phyloP scores from a whole-genome alignment of 2,329 filamentous ascomycete genomes.

The Myrmaecium sp. region DNA sequence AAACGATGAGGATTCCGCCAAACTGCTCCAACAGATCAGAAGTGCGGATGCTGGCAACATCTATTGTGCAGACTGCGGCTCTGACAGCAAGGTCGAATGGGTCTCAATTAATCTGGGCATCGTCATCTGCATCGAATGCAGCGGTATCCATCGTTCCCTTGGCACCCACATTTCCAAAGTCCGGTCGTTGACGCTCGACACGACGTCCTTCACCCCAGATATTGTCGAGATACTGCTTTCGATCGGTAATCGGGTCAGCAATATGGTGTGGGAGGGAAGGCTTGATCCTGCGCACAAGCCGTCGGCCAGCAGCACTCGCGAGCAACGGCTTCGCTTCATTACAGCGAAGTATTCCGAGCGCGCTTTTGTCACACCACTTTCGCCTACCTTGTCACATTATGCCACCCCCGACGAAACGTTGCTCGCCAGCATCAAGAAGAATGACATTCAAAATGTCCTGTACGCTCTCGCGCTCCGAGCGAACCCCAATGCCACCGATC shows the following conservation, averaged over 20 bases:
- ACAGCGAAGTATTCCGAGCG: constrained; percentile 85
- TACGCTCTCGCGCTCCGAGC: constrained; percentile 76
- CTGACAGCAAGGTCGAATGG: constrained; percentile 89
- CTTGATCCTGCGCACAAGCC: constrained; percentile 63
- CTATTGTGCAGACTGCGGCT: constrained; percentile 88
- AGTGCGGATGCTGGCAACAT: constrained; percentile 85
- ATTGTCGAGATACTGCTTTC: constrained; percentile 86
- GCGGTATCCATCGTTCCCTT: constrained; percentile 87
- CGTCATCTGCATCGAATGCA: constrained; percentile 93
- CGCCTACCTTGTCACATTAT: constrained; percentile 58
- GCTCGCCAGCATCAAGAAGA: constrained; percentile 84
- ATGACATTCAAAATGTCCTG: constrained; percentile 84
- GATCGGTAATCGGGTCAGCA: constrained; percentile 85
- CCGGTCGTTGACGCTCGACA: constrained; percentile 84
- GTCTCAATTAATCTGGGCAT: constrained; percentile 97
- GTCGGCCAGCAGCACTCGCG: constrained; percentile 58
- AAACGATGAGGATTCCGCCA: constrained; percentile 64
- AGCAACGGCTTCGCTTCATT: constrained; percentile 88
- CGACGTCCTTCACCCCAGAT: constrained; percentile 89
- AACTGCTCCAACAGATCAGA: constrained; percentile 69
- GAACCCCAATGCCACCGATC: constrained; percentile 75
- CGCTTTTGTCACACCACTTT: constrained; percentile 63
- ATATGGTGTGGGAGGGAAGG: constrained; percentile 88
- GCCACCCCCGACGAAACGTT: constrained; percentile 72
- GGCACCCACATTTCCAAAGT: constrained; percentile 98